A percentile compares a stretch with the other conserved stretches of the same genome.
Conservation (phyloP, 768 basidiomycete genomes). For the Tricholoma sp. region DNA sequence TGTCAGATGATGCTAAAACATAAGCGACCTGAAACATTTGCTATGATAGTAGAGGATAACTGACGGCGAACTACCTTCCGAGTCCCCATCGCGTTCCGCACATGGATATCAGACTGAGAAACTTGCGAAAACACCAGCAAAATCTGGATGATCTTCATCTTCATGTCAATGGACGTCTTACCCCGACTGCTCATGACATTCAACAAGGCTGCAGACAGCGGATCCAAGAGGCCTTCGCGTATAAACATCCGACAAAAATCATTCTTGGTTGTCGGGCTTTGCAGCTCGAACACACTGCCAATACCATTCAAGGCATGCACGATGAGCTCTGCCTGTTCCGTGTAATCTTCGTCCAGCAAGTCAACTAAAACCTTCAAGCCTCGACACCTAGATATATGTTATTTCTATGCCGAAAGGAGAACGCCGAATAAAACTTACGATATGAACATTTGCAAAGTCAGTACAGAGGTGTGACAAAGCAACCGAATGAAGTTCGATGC, state of each 20-base stretch:
- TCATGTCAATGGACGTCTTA: conserved; percentile 64
- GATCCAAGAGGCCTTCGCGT: conserved; percentile 90
- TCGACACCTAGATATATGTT: conserved; percentile 60
- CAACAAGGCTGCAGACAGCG: conserved; percentile 83
- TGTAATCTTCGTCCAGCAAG: conserved; percentile 93
- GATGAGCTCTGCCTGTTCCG: conserved; percentile 85
- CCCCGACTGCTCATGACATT: conserved; percentile 80
- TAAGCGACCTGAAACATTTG: not conserved
- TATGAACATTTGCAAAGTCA: conserved; percentile 98
- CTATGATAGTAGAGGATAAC: conserved; percentile 24
- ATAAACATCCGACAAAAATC: conserved; percentile 99
- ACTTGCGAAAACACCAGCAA: conserved; percentile 91
- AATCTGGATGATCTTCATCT: conserved; percentile 86
- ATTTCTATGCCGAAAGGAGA: not conserved
- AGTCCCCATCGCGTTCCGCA: conserved; percentile 87
- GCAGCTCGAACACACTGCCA: conserved; percentile 90
- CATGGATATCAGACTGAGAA: conserved; percentile 92
- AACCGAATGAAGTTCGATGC: conserved; percentile 93
- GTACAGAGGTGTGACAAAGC: conserved; percentile 86
- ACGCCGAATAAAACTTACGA: conserved; percentile 52
- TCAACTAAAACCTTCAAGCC: conserved; percentile 94
- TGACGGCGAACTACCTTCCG: conserved; percentile 85
- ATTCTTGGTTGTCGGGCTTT: conserved; percentile 95
- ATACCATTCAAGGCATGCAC: conserved; percentile 94
- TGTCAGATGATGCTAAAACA: conserved; percentile 30